A percentile compares a stretch with the other conserved stretches of the same genome.
phyloP scores from a whole-genome alignment of 306 rosid species.

The Styphnolobium japonicum region DNA sequence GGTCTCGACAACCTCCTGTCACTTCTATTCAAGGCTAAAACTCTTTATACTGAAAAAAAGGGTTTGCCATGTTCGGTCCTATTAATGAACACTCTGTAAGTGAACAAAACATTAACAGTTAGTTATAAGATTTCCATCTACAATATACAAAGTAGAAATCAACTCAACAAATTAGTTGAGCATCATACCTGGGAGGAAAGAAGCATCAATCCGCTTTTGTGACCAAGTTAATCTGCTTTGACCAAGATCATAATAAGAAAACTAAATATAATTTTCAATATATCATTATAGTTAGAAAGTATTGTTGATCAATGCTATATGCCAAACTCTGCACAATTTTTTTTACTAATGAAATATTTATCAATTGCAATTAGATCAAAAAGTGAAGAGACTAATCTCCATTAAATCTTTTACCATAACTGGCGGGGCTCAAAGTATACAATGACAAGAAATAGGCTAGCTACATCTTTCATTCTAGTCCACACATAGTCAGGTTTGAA shows the following conservation, averaged over 20 bases:
- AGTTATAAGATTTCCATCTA: background rate
- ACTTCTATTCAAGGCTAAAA: background rate
- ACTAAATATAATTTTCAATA: background rate
- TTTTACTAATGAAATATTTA: background rate
- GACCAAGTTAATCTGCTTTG: constrained; percentile 27
- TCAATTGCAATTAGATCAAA: background rate
- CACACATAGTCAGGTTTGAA: background rate
- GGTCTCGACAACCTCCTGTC: no score
- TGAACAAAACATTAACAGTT: background rate
- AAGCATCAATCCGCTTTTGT: constrained; percentile 14
- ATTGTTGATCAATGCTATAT: background rate
- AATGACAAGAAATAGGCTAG: background rate
- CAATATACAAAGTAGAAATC: background rate
- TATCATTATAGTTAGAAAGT: background rate
- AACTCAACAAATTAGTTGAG: background rate
- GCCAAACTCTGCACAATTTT: background rate
- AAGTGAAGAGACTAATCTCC: background rate
- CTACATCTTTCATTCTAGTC: background rate
- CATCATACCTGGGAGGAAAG: constrained; percentile 19
- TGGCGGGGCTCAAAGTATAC: background rate
- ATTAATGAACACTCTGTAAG: background rate
- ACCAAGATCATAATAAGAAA: background rate
- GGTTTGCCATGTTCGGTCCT: background rate
- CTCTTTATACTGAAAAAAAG: background rate
- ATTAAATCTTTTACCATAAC: no score